Evolutionary conservation across 1,139 yeast genomes (phyloP), one percentile per base, ranked within the genome.

Genomic region (Taiozyma sp.): DNA sequence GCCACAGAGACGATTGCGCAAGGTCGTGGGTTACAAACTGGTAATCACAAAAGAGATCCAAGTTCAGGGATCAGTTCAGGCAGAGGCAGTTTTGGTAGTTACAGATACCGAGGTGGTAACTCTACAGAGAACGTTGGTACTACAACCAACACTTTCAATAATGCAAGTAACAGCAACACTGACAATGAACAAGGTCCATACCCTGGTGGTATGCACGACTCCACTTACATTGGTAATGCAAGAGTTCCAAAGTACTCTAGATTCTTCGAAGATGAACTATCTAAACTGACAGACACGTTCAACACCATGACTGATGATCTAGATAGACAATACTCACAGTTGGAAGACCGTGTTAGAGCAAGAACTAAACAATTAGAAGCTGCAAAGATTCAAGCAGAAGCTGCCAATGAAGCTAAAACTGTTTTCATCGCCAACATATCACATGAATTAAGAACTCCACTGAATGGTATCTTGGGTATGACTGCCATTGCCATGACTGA

Each of bases 401-500:
- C 85, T 40, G 98, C 99, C 3, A 91, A 89, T 68, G 97, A 89
- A 62, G 96, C 97, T 9, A 91, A 91, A 62, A 88, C 97, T 0
- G 88, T 89, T 16, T 93, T 93, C 67, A 90, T 93, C 66, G 98
- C 98, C 21, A 93, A 91, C 65, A 90, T 93, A 40, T 90, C 97
- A 0, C 98, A 93, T 65, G 99, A 93, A 69, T 76, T 93, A 63
- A 77, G 97, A 58, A 93, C 99, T 0, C 99, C 99, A 1, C 73
- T 93, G 59, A 93, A 93, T 67, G 99, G 98, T 65, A 93, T 93
- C 44, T 72, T 93, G 52, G 99, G 99, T 51, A 88, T 93, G 96
- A 88, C 97, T 0, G 87, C 96, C 2, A 88, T 91, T 50, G 93
- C 97, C 2, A 80, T 89, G 83, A 93, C 88, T 26, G 97, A 91